Conservation (phyloP, 768 basidiomycete genomes). For the Chalciporus chontae region DNA sequence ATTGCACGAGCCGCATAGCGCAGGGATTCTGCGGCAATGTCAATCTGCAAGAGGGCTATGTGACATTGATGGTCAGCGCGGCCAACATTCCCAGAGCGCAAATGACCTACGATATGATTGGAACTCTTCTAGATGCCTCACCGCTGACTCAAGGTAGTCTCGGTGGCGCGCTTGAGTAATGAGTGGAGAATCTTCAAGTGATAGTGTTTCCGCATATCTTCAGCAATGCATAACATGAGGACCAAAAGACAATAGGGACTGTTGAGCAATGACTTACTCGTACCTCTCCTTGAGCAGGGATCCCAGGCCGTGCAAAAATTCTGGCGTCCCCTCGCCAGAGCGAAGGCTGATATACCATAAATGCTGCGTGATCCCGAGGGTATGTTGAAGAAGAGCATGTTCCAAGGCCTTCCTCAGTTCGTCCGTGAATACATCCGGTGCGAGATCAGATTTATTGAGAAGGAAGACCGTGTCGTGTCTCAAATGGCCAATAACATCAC, state of each 20-base stretch:
- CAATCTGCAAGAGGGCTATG: slow-evolving; percentile 66
- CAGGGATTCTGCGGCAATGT: slow-evolving; percentile 82
- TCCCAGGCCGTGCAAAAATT: slow-evolving; percentile 60
- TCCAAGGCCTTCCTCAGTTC: slow-evolving; percentile 18
- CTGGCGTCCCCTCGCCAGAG: slow-evolving; percentile 51
- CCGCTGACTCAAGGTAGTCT: slow-evolving; percentile 65
- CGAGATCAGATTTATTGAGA: slow-evolving; percentile 76
- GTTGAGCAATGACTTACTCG: slow-evolving; percentile 10
- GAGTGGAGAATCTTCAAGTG: slow-evolving; percentile 41
- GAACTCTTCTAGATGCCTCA: slow-evolving; percentile 35
- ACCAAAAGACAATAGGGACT: neutral
- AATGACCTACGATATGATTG: slow-evolving; percentile 26
- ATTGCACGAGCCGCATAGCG: slow-evolving; percentile 81
- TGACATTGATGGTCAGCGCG: slow-evolving; percentile 2
- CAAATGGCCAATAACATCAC: slow-evolving; percentile 47
- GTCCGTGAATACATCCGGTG: slow-evolving; percentile 13
- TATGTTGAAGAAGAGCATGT: slow-evolving; percentile 10
- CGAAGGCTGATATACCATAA: slow-evolving; percentile 65
- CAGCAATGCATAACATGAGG: neutral
- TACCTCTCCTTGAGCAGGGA: slow-evolving; percentile 37
- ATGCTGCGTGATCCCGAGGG: neutral
- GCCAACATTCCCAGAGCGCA: neutral
- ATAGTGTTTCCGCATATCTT: slow-evolving; percentile 22
- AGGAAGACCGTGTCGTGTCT: slow-evolving; percentile 61
- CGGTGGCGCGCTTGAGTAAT: slow-evolving; percentile 82